These are phyloP conservation scores for Haberlea rhodopensis DNA, from an alignment of 257 asterid genomes.

Conservation along the genomic window DNA sequence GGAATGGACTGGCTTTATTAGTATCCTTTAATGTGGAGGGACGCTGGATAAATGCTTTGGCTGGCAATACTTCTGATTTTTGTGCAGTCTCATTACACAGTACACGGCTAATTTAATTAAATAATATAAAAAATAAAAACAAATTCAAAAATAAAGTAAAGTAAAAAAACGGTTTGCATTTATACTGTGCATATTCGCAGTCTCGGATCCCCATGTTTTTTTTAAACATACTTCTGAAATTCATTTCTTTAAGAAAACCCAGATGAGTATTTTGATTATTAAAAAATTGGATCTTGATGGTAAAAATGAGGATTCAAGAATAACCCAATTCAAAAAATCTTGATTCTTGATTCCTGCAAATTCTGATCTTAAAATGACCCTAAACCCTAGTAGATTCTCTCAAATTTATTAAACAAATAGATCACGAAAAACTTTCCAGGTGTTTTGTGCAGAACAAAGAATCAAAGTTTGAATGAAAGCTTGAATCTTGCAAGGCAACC, in stretches of 20 bases:
- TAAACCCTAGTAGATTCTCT: not conserved
- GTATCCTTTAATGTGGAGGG: constrained; percentile 32
- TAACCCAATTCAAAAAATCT: no score
- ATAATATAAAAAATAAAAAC: no score
- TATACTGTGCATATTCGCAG: no score
- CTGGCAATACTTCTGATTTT: constrained; percentile 1
- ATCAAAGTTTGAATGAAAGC: not conserved
- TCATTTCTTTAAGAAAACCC: constrained; percentile 42
- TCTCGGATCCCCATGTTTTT: no score
- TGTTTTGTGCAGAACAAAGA: not conserved
- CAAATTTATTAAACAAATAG: not conserved
- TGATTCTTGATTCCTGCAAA: constrained; percentile 14
- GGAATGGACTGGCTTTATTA: constrained; percentile 25
- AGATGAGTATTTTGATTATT: constrained; percentile 30
- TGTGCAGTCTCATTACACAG: constrained; percentile 18
- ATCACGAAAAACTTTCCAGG: constrained; percentile 15
- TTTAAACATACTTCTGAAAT: constrained; percentile 85
- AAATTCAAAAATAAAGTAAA: no score
- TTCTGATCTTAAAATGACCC: constrained; percentile 11
- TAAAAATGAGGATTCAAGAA: no score
- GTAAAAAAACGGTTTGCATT: no score
- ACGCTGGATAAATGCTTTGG: constrained; percentile 40
- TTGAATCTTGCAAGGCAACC: not conserved
- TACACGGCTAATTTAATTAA: no score
- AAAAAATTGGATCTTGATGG: constrained; percentile 33